A percentile compares a stretch with the other conserved stretches of the same genome.
These are phyloP conservation scores for Leptographium galeiforme DNA, from an alignment of 2,329 filamentous ascomycete genomes.

Conservation along the genomic window DNA sequence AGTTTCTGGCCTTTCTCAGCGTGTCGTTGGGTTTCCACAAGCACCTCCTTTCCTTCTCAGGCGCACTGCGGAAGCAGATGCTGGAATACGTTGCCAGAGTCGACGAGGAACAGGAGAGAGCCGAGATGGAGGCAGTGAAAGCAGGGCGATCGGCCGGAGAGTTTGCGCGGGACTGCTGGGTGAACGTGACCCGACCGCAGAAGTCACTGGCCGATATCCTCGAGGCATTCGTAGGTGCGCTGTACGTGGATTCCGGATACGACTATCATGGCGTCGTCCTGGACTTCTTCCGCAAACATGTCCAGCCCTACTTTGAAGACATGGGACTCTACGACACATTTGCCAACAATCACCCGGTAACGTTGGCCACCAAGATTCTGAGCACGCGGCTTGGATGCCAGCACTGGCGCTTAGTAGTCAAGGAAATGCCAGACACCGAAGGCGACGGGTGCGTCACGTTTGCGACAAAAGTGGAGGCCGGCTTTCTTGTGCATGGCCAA, in stretches of 20 bases:
- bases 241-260: constrained; percentile 83
- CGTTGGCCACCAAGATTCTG: constrained; percentile 53
- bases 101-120: constrained; percentile 22
- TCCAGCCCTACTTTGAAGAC: constrained; percentile 69
- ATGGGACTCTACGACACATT: constrained; percentile 81
- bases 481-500: constrained; percentile 60
- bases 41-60: constrained; percentile 48
- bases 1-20: constrained; percentile 73
- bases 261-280: constrained; percentile 64
- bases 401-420: constrained; percentile 39
- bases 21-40: constrained; percentile 66
- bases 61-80: constrained; percentile 30
- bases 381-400: constrained; percentile 51
- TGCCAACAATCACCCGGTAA: constrained; percentile 76
- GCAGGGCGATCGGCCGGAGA: constrained; percentile 21
- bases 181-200: constrained; percentile 46
- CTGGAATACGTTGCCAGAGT: constrained; percentile 45
- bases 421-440: constrained; percentile 30
- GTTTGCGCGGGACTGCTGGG: constrained; percentile 56
- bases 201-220: constrained; percentile 75
- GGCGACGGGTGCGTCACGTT: constrained; percentile 15
- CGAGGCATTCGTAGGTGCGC: constrained; percentile 76
- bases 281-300: constrained; percentile 60
- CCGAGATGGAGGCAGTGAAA: constrained; percentile 19
- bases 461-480: constrained; percentile 44